These are phyloP conservation scores for Hypoxylon trugodes DNA, from an alignment of 495 filamentous ascomycete species.

Conservation along the genomic window DNA sequence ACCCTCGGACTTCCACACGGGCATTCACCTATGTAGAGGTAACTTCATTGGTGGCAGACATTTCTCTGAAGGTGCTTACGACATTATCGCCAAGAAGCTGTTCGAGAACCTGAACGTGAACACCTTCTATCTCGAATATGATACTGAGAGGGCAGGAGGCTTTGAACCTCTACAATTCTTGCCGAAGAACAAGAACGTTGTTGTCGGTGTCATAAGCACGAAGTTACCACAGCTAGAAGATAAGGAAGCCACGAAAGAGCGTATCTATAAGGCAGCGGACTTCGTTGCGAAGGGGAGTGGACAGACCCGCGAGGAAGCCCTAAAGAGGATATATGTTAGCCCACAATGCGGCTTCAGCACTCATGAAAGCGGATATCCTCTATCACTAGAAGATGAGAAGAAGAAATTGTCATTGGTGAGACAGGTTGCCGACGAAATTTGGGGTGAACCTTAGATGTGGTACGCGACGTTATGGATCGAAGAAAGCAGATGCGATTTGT, in stretches of 20 bases:
- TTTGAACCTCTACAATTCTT: constrained; percentile 81
- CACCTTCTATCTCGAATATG: constrained; percentile 87
- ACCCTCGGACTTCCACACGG: constrained; percentile 74
- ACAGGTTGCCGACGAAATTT: constrained; percentile 75
- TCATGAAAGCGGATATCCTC: constrained; percentile 71
- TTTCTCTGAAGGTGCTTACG: constrained; percentile 83
- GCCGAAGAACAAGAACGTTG: constrained; percentile 76
- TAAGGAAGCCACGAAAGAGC: constrained; percentile 74
- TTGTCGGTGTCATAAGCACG: constrained; percentile 77
- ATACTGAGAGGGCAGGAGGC: constrained; percentile 75
- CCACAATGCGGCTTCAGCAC: constrained; percentile 86
- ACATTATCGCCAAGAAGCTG: constrained; percentile 79
- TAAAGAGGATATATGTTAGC: constrained; percentile 74
- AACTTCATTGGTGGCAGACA: constrained; percentile 82
- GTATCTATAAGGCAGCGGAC: constrained; percentile 72
- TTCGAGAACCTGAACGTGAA: constrained; percentile 78
- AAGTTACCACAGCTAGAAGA: constrained; percentile 79
- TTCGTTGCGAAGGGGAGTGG: constrained; percentile 75
- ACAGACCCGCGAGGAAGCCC: constrained; percentile 68
- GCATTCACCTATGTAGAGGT: constrained; percentile 81
- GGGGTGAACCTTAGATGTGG: constrained; percentile 63
- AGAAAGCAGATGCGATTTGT: background rate
- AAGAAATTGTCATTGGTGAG: constrained; percentile 73
- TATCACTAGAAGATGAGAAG: constrained; percentile 72
- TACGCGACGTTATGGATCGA: constrained; percentile 4